Evolutionary conservation across 2,329 filamentous ascomycete species (phyloP), one percentile per base, ranked within the genome.

Genomic region (Botrytis fragariae): DNA sequence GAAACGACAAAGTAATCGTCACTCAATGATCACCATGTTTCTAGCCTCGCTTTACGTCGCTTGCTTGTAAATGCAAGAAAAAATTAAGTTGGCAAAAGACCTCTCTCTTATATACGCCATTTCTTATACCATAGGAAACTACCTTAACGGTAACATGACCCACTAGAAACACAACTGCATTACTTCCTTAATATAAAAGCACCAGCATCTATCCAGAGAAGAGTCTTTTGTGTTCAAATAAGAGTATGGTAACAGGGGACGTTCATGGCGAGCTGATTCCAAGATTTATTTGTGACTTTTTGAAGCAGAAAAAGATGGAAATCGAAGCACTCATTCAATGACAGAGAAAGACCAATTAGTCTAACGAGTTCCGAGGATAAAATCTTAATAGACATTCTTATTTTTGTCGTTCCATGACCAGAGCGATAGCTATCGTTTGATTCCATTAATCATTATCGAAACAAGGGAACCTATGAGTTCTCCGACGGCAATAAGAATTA

Each of bases 231-330:
- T n/a, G 14, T 51, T n/a, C 25, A 1, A 51, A 14, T 14, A 14
- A 51, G 4, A 12, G 4, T n/a, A 3, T 6, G 48, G 48, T n/a
- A 51, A 51, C 48, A 14, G 48, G 25, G 48, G 25, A 51, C 48
- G 48, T 51, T 51, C 48, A 51, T n/a, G 48, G 25, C 4, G 48
- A 51, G 1, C 25, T n/a, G 1, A 16, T 2, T 51, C 0, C 1
- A 5, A 14, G 4, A 7, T 14, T 14, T 51, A 0, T n/a, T n/a
- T 0, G 25, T 14, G 10, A 7, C 10, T 14, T 10, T 51, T n/a
- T 51, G 25, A 14, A 35, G 7, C 7, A 22, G 44, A 22, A 45
- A 20, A 3, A 45, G 44, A 45, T 22, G 18, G 20, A 9, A 45
- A 3, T 45, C 0, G 7, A 45, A 45, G 7, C 18, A 9, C 20